Evolutionary conservation across 2,329 filamentous ascomycete genomes (phyloP).

Genomic region (Bretziella fagacearum): DNA sequence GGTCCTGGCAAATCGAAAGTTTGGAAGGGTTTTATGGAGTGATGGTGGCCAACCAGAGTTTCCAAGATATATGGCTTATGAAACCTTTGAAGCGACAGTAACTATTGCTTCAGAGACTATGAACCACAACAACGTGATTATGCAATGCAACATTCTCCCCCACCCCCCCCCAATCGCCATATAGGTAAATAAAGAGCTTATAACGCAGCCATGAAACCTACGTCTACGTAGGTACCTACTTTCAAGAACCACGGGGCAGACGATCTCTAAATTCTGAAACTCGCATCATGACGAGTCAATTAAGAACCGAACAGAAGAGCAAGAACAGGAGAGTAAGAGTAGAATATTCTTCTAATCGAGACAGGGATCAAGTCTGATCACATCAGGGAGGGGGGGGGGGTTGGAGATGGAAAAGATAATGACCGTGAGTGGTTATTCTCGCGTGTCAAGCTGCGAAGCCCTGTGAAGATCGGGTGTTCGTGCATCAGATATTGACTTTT

Average conservation of each 20-base stretch:
- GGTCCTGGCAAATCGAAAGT: no score
- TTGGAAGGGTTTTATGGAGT: no score
- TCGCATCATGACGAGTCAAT: neutral
- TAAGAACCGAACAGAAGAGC: neutral
- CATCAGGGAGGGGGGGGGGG: no score
- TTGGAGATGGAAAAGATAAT: no score
- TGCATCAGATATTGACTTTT: no score
- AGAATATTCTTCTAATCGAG: neutral
- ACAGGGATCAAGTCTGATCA: no score
- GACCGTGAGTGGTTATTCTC: no score
- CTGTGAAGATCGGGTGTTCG: no score
- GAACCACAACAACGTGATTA: neutral
- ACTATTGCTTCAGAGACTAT: neutral
- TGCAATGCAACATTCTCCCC: neutral
- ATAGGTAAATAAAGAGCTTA: neutral
- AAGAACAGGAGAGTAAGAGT: neutral
- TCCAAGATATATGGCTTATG: no score
- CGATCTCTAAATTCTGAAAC: conserved; percentile 1
- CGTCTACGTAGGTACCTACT: neutral
- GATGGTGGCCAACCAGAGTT: no score
- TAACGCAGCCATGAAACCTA: neutral
- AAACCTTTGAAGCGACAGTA: neutral
- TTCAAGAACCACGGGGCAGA: neutral
- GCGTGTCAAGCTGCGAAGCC: no score
- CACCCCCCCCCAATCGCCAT: no score